phyloP scores from a whole-genome alignment of 805 yeast species.

The Yamadazyma akitaensis region DNA sequence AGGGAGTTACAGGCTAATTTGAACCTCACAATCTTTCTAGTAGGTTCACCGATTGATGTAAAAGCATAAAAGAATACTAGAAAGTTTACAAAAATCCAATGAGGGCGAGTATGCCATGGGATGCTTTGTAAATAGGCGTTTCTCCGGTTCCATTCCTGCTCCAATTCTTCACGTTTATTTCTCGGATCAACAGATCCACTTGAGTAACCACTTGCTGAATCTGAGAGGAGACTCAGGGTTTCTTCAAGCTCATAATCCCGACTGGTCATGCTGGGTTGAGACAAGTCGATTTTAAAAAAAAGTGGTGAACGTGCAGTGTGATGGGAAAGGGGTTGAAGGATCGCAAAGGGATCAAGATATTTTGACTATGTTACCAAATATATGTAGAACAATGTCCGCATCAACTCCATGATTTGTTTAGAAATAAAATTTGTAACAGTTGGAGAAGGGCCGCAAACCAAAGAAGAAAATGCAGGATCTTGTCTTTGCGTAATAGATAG shows the following conservation, averaged over 20 bases:
- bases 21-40: constrained; percentile 34
- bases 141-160: background rate
- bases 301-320: too few relatives aligned
- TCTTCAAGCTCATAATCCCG: background rate
- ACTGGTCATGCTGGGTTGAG: too few relatives aligned
- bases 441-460: background rate
- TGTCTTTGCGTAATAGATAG: background rate
- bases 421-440: too few relatives aligned
- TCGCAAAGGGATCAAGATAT: too few relatives aligned
- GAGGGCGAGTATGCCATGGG: constrained; percentile 1
- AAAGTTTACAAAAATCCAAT: constrained; percentile 4
- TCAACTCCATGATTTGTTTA: background rate
- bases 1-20: constrained; percentile 25
- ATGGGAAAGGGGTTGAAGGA: too few relatives aligned
- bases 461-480: background rate
- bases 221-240: background rate
- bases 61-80: constrained; percentile 9
- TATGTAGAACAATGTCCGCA: too few relatives aligned
- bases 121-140: background rate
- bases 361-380: too few relatives aligned
- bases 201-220: background rate
- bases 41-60: constrained; percentile 29
- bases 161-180: too few relatives aligned
- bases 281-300: too few relatives aligned
- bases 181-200: too few relatives aligned